Evolutionary conservation across 352 stramenopile species (phyloP).

Genomic region (Sclerospora graminicola): DNA sequence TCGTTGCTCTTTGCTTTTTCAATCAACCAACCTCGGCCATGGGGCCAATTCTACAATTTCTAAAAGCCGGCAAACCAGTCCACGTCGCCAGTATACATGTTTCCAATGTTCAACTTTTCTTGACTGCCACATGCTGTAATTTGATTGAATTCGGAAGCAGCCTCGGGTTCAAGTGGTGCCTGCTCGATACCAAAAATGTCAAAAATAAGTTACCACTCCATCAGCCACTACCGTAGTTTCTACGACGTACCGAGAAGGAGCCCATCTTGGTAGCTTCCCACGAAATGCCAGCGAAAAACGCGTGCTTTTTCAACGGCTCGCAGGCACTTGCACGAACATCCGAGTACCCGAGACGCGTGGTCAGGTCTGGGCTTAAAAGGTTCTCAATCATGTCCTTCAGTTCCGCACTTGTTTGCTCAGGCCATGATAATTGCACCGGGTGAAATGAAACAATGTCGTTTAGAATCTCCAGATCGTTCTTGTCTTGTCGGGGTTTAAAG

Average conservation of each 20-base stretch:
- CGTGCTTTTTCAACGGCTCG: constrained; percentile 66
- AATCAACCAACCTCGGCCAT: neutral
- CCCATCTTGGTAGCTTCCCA: constrained; percentile 77
- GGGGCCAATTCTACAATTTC: constrained; percentile 21
- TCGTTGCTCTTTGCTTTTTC: constrained; percentile 3
- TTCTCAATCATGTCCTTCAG: constrained; percentile 62
- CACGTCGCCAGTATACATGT: constrained; percentile 52
- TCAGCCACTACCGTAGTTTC: neutral
- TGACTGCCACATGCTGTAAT: constrained; percentile 39
- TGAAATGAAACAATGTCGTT: constrained; percentile 76
- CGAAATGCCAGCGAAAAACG: constrained; percentile 74
- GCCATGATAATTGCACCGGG: constrained; percentile 67
- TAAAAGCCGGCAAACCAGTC: constrained; percentile 74
- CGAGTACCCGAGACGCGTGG: constrained; percentile 44
- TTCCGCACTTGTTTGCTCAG: constrained; percentile 49
- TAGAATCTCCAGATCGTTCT: constrained; percentile 83
- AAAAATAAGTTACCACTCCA: neutral
- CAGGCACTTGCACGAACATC: constrained; percentile 44
- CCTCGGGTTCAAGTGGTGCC: constrained; percentile 66
- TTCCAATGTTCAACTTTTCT: constrained; percentile 61
- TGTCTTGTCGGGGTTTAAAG: constrained; percentile 76
- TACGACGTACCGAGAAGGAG: constrained; percentile 57
- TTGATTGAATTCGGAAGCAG: constrained; percentile 59
- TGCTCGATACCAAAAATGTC: constrained; percentile 10
- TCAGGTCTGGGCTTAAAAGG: constrained; percentile 47